Evolutionary conservation across 805 yeast genomes (phyloP).

Genomic region (Starmerella bombi): DNA sequence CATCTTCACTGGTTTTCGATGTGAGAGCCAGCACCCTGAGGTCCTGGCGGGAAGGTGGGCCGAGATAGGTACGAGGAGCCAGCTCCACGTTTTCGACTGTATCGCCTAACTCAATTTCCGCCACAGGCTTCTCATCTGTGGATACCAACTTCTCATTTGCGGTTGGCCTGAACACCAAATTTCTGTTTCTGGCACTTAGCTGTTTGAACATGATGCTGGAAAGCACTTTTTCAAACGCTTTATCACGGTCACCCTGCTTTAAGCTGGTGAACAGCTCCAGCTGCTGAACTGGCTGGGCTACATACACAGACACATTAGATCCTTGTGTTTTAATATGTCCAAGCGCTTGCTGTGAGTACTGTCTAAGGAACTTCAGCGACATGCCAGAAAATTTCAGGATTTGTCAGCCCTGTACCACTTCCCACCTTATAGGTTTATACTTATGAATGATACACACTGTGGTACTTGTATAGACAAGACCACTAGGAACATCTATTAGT

Average conservation of each 20-base stretch:
- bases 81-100: constrained; percentile 1
- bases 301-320: constrained; percentile 1
- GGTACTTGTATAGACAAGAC: too few relatives aligned
- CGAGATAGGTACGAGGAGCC: constrained; percentile 20
- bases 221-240: constrained; percentile 12
- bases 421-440: too few relatives aligned
- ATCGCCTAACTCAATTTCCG: constrained; percentile 5
- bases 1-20: constrained; percentile 17
- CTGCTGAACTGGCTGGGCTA: constrained; percentile 5
- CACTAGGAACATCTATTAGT: too few relatives aligned
- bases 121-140: constrained; percentile 2
- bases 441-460: too few relatives aligned
- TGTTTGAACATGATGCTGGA: constrained; percentile 16
- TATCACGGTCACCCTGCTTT: constrained; percentile 10
- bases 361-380: constrained; percentile 1
- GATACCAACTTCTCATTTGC: constrained; percentile 5
- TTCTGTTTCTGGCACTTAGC: constrained; percentile 14
- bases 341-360: constrained; percentile 3
- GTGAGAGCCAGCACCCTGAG: constrained; percentile 15
- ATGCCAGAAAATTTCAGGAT: background rate
- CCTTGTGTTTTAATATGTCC: constrained; percentile 5
- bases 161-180: constrained; percentile 23
- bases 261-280: constrained; percentile 8
- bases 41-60: constrained; percentile 21
- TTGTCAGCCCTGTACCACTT: too few relatives aligned